Evolutionary conservation across 345 rosid species (phyloP), one percentile per base, ranked within the genome.

Genomic region (Clausena lansium): DNA sequence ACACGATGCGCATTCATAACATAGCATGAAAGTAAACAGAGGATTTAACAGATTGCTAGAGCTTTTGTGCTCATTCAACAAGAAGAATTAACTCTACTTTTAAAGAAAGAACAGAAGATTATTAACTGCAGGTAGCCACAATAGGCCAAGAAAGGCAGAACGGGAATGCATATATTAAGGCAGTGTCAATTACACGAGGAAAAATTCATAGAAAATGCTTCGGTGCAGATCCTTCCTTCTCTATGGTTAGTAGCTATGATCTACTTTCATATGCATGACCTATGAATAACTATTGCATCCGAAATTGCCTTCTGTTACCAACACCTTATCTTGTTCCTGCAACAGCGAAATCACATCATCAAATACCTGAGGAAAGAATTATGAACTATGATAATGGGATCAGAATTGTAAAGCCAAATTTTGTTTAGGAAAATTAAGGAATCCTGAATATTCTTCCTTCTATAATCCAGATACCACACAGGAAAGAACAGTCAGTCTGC

Each of bases 261-360:
- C 73, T 76, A 67, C 50, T 81, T 70, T 83, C 85, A 86, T 59
- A 82, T 75, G 84, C 91, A 87, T 20, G 83, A 89, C 79, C 87
- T 79, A 84, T 33, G 92, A 84, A 78, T 82, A 92, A 30, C 80
- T 76, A 69, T 79, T 79, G 67, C 77, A 82, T 68, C 87, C 89
- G 45, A 87, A 78, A 35, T 87, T 88, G 70, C 85, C 90, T 54
- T 84, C 91, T 39, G 79, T 65, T 54, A 80, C 59, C 7, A 76
- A 84, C 83, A 60, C 81, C 75, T 78, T 82, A 74, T 84, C 87
- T 54, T 81, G 88, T 74, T 86, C 93, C 94, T 90, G 85, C 88
- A 80, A 52, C 54, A 67, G 39, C 60, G 1, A 78, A 9, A 76
- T 58, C 36, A 24, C 57, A 70, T 63, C 71, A 59, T 73, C 50